Conservation (phyloP, 176 grass and related monocot species). For the Alopecurus myosuroides region DNA sequence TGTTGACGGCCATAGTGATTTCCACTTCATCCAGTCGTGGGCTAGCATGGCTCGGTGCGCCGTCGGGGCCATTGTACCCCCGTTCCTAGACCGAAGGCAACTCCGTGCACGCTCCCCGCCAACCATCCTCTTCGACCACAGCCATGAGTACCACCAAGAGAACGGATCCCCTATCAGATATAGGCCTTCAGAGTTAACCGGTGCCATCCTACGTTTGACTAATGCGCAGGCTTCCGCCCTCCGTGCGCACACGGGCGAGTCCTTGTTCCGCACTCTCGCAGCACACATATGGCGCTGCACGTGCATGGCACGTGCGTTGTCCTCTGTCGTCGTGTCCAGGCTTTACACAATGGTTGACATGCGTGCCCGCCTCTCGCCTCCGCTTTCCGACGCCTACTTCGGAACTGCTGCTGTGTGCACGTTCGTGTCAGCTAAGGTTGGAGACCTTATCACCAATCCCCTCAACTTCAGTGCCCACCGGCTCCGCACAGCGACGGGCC, state of each 20-base stretch:
- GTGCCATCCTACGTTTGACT: slow-evolving; percentile 34
- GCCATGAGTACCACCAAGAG: slow-evolving; percentile 10
- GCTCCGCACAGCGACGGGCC: too few relatives aligned
- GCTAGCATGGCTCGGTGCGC: slow-evolving; percentile 23
- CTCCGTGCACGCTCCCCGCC: slow-evolving; percentile 9
- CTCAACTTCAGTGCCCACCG: not conserved
- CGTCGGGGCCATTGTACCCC: not conserved
- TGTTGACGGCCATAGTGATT: too few relatives aligned
- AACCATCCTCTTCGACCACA: slow-evolving; percentile 23
- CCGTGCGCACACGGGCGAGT: slow-evolving; percentile 1
- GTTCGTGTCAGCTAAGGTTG: slow-evolving; percentile 10
- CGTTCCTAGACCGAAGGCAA: slow-evolving; percentile 36
- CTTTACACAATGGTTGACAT: slow-evolving; percentile 41
- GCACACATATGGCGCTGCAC: slow-evolving; percentile 49
- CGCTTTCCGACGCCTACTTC: slow-evolving; percentile 34
- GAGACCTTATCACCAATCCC: slow-evolving; percentile 6
- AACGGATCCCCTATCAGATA: rapidly evolving
- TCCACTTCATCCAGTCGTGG: slow-evolving; percentile 50
- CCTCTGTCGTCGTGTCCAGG: not conserved
- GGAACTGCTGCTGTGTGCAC: slow-evolving; percentile 32
- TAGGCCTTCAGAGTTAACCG: not conserved
- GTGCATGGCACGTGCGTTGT: slow-evolving; percentile 28
- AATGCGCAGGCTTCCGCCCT: slow-evolving; percentile 13
- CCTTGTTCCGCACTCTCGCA: slow-evolving; percentile 35
- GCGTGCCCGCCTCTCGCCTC: slow-evolving; percentile 31